phyloP scores from a whole-genome alignment of 2,329 filamentous ascomycete species.

The Penicillium sp. region DNA sequence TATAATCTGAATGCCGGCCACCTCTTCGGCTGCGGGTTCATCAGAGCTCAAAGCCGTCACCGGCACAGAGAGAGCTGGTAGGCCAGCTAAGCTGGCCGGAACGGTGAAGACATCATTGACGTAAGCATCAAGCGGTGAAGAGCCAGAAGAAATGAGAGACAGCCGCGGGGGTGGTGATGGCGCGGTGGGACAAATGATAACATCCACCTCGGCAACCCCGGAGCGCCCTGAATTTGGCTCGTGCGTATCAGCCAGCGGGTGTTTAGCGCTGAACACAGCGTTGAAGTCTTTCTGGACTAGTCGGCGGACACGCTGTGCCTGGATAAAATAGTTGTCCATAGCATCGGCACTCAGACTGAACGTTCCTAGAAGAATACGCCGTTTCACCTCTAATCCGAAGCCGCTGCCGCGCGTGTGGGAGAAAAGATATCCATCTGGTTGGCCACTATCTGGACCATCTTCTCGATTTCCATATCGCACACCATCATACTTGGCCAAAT shows the following conservation, averaged over 20 bases:
- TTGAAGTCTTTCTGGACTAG: constrained; percentile 87
- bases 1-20: constrained; percentile 47
- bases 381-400: constrained; percentile 80
- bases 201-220: constrained; percentile 59
- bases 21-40: constrained; percentile 16
- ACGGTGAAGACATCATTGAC: constrained; percentile 96
- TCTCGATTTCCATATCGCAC: constrained; percentile 76
- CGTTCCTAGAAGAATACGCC: constrained; percentile 82
- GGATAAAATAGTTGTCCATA: constrained; percentile 94
- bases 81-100: constrained; percentile 83
- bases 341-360: constrained; percentile 87
- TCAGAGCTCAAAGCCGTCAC: constrained; percentile 35
- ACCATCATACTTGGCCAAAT: constrained; percentile 94
- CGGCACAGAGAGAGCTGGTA: constrained; percentile 85
- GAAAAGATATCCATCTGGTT: constrained; percentile 61
- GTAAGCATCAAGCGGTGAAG: constrained; percentile 66
- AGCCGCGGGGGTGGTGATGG: constrained; percentile 70
- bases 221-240: constrained; percentile 4
- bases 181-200: constrained; percentile 82
- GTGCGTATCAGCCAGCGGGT: constrained; percentile 56
- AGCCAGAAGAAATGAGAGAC: constrained; percentile 50
- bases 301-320: constrained; percentile 82
- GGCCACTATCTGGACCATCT: constrained; percentile 50
- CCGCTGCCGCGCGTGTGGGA: constrained; percentile 68
- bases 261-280: constrained; percentile 65